Percentiles rank a stretch among this genome's conserved stretches.
phyloP scores from a whole-genome alignment of 371 early-diverging fungal species.

The Mucor circinelloides region DNA sequence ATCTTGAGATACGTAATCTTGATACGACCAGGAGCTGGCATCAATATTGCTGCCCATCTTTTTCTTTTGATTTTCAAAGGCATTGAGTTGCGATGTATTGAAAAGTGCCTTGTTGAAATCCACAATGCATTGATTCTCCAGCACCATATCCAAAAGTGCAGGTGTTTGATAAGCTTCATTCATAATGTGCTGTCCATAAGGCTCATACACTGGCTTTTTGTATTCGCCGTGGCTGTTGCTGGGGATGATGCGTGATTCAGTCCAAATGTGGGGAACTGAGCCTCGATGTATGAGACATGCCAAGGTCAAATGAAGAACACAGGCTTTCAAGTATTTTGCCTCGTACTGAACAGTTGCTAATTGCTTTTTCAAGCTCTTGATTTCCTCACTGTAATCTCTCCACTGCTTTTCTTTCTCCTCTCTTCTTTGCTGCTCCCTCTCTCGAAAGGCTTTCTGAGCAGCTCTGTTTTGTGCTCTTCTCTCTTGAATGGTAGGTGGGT shows the following conservation, averaged over 20 bases:
- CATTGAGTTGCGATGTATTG: neutral
- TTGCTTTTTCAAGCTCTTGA: constrained; percentile 19
- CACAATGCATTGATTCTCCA: constrained; percentile 18
- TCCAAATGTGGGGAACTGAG: constrained; percentile 39
- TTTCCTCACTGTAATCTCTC: constrained; percentile 24
- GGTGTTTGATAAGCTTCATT: constrained; percentile 17
- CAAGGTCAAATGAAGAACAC: constrained; percentile 30
- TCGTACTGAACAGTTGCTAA: constrained; percentile 35
- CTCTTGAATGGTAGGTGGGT: constrained; percentile 26
- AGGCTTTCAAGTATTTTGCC: constrained; percentile 41
- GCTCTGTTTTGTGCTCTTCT: constrained; percentile 30
- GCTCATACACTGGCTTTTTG: neutral
- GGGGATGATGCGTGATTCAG: constrained; percentile 30
- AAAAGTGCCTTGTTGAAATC: constrained; percentile 18
- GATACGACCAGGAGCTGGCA: neutral
- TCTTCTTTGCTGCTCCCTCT: constrained; percentile 25
- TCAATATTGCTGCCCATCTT: neutral
- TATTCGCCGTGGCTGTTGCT: constrained; percentile 18
- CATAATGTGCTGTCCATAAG: neutral
- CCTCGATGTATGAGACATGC: constrained; percentile 32
- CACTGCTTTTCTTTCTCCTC: constrained; percentile 32
- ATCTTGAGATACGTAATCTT: neutral
- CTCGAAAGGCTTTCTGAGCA: constrained; percentile 28
- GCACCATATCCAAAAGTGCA: constrained; percentile 18
- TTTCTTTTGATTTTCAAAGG: neutral